Conservation (phyloP, 1,139 yeast species). For the Geotrichum fermentans region DNA sequence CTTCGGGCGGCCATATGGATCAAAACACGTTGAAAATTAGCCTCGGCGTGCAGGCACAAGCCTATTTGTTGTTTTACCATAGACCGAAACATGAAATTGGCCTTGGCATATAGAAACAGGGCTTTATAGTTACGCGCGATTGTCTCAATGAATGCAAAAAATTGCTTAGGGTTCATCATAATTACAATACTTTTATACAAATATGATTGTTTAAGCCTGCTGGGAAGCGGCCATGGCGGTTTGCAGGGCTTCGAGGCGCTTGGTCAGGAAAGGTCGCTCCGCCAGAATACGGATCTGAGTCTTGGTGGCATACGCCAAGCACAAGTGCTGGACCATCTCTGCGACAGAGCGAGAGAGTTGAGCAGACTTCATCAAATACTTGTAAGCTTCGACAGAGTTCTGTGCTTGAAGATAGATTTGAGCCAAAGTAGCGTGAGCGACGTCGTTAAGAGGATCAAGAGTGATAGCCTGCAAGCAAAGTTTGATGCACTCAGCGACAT, state of each 20-base stretch:
- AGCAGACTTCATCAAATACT: conserved; percentile 76
- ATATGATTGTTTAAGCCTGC: conserved; percentile 3
- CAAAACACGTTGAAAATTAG: too few relatives aligned
- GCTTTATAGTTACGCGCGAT: too few relatives aligned
- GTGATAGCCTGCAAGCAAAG: conserved; percentile 73
- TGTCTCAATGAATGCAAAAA: too few relatives aligned
- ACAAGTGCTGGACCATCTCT: conserved; percentile 87
- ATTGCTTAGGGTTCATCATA: not conserved
- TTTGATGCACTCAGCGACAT: conserved; percentile 51
- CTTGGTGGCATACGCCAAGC: conserved; percentile 75
- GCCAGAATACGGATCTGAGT: conserved; percentile 31
- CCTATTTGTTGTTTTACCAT: too few relatives aligned
- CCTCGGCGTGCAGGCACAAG: too few relatives aligned
- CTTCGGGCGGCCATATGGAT: too few relatives aligned
- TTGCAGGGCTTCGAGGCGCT: conserved; percentile 29
- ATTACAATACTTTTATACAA: conserved; percentile 1
- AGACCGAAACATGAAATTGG: too few relatives aligned
- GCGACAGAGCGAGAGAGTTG: conserved; percentile 75
- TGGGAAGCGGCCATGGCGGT: conserved; percentile 3
- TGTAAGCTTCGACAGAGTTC: conserved; percentile 74
- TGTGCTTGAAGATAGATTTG: conserved; percentile 84
- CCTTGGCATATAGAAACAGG: too few relatives aligned
- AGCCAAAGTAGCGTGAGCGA: conserved; percentile 84
- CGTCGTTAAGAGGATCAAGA: conserved; percentile 80
- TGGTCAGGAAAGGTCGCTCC: conserved; percentile 36